These are phyloP conservation scores for Eucalyptus urophylla DNA, from an alignment of 345 rosid genomes.

Conservation along the genomic window DNA sequence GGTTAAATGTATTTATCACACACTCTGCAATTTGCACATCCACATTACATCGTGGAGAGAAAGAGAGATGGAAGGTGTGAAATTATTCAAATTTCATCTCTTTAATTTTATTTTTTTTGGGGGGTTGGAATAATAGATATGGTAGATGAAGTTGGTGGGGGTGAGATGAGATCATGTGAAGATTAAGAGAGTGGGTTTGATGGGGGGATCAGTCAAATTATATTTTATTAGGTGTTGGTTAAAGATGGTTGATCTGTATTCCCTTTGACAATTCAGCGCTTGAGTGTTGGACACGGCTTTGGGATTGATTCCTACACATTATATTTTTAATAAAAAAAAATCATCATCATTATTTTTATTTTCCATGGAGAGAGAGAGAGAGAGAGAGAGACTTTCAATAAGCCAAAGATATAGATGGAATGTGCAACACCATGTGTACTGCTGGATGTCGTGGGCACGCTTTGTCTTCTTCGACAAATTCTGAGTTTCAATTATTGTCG, in stretches of 20 bases:
- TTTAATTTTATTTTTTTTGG: neutral
- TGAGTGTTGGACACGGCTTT: slow-evolving; percentile 2
- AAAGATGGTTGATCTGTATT: neutral
- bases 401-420: neutral
- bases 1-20: neutral
- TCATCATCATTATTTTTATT: neutral
- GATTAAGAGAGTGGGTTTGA: neutral
- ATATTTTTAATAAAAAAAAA: neutral
- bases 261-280: neutral
- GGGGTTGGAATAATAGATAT: neutral
- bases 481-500: neutral
- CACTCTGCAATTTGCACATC: neutral
- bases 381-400: neutral
- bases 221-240: neutral
- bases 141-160: neutral
- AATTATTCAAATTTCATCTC: too few species aligned
- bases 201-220: neutral
- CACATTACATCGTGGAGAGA: neutral
- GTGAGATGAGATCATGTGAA: neutral
- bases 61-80: neutral
- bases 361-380: neutral
- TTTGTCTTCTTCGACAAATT: neutral
- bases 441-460: neutral
- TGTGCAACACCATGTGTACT: neutral
- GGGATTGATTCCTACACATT: neutral